Base-by-base conservation (phyloP, 2,329 filamentous ascomycete species). In the Shiraia sp. region DNA sequence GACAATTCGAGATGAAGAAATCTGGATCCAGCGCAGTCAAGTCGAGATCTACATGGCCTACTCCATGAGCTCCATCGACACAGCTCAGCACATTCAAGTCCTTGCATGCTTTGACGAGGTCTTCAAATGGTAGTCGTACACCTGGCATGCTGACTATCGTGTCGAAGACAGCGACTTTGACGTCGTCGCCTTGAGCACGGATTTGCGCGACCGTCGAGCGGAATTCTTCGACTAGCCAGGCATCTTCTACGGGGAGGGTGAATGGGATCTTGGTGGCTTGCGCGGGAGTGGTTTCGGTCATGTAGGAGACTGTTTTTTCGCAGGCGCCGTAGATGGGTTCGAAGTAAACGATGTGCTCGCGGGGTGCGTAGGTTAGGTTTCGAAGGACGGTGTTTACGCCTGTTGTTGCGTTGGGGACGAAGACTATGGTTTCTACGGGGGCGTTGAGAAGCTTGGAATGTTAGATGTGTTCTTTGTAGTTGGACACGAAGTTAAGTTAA, bases 31-130 rank as follows among this genome's bases (percentile, higher is more conserved):
- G 72, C 3, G 71, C 66, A 0, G 63, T 51, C 10, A 96, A 70
- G 66, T 95, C 81, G 6, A 96, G 68, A 1, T 79, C 75, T 6
- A 96, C 77, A 69, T 93, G 86, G 2, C 92, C 92, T 16, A 95
- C 72, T 1, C 86, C 86, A 69, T 97, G 92, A 0, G 92, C 92
- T 12, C 82, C 91, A 64, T 97, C 92, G 26, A 96, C 75, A 14
- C 89, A 73, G 55, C 86, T 90, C 39, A 92, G 63, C 3, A 96
- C 73, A 0, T 79, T 81, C 16, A 85, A 73, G 42, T 85, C 79
- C 31, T 76, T 79, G 65, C 90, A 96, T 0, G 80, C 76, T 6
- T 69, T 65, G 1, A 80, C 77, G 42, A 96, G 70, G 1, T 67
- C 70, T 64, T 91, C 83, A 69, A 88, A 96, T 0, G 92, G 92